Evolutionary conservation across 495 filamentous ascomycete genomes (phyloP).

Genomic region (Paragyromitra xinjiangensis): DNA sequence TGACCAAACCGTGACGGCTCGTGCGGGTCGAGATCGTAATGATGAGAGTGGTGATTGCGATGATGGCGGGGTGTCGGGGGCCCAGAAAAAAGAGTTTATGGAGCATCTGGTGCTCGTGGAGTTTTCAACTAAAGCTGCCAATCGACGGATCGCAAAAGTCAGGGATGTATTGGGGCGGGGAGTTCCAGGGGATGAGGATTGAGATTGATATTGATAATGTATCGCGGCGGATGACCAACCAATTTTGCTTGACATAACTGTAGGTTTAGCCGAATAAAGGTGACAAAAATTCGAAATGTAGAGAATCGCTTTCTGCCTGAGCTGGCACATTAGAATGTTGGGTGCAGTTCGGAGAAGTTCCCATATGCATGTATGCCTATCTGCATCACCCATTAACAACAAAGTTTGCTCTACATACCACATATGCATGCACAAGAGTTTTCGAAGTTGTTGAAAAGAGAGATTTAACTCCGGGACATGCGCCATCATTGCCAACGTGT

Average conservation of each 20-base stretch:
- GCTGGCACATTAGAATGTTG: not conserved
- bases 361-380: too few species aligned
- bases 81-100: conserved; percentile 46
- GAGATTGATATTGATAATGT: not conserved
- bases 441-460: too few species aligned
- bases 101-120: conserved; percentile 43
- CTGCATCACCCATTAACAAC: too few species aligned
- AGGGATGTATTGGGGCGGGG: conserved; percentile 10
- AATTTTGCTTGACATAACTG: not conserved
- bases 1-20: conserved; percentile 33
- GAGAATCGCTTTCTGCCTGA: not conserved
- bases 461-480: too few species aligned
- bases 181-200: conserved; percentile 2
- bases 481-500: too few species aligned
- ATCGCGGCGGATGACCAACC: not conserved
- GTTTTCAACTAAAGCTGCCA: conserved; percentile 45
- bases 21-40: conserved; percentile 42
- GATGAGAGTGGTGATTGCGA: conserved; percentile 34
- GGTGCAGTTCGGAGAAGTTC: too few species aligned
- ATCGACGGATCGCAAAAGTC: conserved; percentile 49
- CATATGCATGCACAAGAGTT: too few species aligned
- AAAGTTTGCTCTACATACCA: too few species aligned
- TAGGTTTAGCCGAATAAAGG: not conserved
- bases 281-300: not conserved
- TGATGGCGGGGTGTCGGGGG: conserved; percentile 54